Evolutionary conservation across 1,284 basidiomycete genomes (phyloP).

Genomic region (Puccinia horiana): DNA sequence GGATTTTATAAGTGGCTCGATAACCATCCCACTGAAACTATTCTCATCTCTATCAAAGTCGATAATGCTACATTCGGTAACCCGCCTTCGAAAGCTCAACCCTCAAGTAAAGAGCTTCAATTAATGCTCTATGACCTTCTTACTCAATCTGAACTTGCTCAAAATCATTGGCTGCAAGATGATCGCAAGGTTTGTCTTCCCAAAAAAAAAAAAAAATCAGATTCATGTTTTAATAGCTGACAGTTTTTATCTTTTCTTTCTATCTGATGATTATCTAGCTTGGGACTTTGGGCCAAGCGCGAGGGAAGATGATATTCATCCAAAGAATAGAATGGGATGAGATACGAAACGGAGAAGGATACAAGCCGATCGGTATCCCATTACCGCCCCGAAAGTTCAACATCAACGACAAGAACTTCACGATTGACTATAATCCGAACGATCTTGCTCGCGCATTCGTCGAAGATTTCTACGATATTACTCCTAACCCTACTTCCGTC

Average conservation of each 20-base stretch:
- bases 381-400: conserved; percentile 50
- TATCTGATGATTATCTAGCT: conserved; percentile 45
- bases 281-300: conserved; percentile 51
- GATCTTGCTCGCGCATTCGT: conserved; percentile 49
- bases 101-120: conserved; percentile 19
- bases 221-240: not conserved
- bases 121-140: conserved; percentile 26
- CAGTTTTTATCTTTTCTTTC: not conserved
- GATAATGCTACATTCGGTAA: conserved; percentile 37
- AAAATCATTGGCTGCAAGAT: conserved; percentile 39
- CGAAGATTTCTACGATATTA: conserved; percentile 54
- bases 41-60: conserved; percentile 53
- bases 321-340: conserved; percentile 52
- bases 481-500: conserved; percentile 49
- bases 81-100: conserved; percentile 18
- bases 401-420: conserved; percentile 52
- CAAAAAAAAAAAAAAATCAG: not conserved
- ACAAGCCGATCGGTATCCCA: conserved; percentile 51
- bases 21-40: conserved; percentile 53
- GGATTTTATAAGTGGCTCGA: conserved; percentile 55
- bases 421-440: conserved; percentile 50
- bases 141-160: conserved; percentile 8
- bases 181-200: conserved; percentile 17
- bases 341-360: not conserved
- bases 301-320: conserved; percentile 54